Evolutionary conservation across 768 basidiomycete species (phyloP).

Genomic region (Lepiota venenata): DNA sequence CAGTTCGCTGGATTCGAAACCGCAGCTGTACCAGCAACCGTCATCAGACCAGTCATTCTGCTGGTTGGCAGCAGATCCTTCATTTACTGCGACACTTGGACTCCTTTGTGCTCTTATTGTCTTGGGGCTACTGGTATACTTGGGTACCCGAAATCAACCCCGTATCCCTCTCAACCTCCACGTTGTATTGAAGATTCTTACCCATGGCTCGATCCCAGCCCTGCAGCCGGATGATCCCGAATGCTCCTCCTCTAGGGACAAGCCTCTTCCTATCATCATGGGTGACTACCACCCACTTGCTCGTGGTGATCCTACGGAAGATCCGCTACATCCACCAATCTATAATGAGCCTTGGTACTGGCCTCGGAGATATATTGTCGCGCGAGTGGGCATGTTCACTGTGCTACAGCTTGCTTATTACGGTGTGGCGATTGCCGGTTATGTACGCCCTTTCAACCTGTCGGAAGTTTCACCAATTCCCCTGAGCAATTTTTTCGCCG

Average conservation of each 20-base stretch:
- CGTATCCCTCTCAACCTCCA: conserved; percentile 1
- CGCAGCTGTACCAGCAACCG: neutral
- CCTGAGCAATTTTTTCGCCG: neutral
- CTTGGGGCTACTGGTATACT: neutral
- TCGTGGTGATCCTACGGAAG: neutral
- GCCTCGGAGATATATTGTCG: conserved; percentile 4
- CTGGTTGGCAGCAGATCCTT: conserved; percentile 4
- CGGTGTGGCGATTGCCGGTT: neutral
- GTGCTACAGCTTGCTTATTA: conserved; percentile 2
- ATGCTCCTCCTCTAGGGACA: neutral
- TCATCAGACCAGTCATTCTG: neutral
- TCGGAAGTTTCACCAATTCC: neutral
- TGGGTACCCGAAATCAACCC: neutral
- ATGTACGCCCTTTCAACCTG: conserved; percentile 1
- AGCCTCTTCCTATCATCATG: conserved; percentile 2
- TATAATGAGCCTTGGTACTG: conserved; percentile 2
- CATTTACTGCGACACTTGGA: neutral
- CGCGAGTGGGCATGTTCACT: neutral
- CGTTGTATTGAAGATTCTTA: neutral
- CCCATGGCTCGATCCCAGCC: neutral
- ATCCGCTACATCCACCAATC: neutral
- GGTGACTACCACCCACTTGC: neutral
- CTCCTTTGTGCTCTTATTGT: neutral
- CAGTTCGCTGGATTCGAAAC: neutral
- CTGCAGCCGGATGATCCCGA: neutral